Evolutionary conservation across 805 yeast species (phyloP).

Genomic region (Wickerhamiella shivajii): DNA sequence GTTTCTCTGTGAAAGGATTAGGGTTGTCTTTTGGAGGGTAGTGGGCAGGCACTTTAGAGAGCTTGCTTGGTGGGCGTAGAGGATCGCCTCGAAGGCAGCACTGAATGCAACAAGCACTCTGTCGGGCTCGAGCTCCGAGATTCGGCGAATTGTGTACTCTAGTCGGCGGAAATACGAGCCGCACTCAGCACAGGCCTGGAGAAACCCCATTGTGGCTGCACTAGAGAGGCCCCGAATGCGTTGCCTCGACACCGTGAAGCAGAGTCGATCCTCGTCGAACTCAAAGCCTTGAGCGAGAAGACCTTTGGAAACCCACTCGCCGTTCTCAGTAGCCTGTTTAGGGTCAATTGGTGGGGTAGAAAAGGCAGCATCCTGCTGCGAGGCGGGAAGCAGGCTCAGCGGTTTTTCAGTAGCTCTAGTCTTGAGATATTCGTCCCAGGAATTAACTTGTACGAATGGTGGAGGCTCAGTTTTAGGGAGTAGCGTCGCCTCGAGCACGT

Average conservation of each 20-base stretch:
- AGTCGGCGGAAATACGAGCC: constrained; percentile 11
- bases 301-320: not conserved
- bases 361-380: constrained; percentile 1
- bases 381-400: not conserved
- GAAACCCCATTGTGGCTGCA: not conserved
- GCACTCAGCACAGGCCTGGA: constrained; percentile 1
- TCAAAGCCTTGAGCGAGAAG: not conserved
- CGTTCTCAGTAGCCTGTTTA: not conserved
- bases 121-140: not conserved
- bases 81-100: constrained; percentile 7
- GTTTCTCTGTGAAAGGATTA: not conserved
- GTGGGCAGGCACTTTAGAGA: not conserved
- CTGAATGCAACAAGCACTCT: constrained; percentile 8
- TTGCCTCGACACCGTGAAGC: not conserved
- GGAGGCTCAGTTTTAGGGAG: too few species aligned
- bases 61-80: too few species aligned
- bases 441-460: not conserved
- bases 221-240: not conserved
- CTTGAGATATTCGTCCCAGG: not conserved
- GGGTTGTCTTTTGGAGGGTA: not conserved
- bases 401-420: not conserved
- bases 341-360: not conserved
- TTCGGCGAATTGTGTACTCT: constrained; percentile 4
- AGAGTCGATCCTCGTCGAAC: not conserved
- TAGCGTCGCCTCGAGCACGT: too few species aligned